Percentiles rank a stretch among this genome's conserved stretches.
Conservation (phyloP, 768 basidiomycete species). For the Lactarius evosmus region DNA sequence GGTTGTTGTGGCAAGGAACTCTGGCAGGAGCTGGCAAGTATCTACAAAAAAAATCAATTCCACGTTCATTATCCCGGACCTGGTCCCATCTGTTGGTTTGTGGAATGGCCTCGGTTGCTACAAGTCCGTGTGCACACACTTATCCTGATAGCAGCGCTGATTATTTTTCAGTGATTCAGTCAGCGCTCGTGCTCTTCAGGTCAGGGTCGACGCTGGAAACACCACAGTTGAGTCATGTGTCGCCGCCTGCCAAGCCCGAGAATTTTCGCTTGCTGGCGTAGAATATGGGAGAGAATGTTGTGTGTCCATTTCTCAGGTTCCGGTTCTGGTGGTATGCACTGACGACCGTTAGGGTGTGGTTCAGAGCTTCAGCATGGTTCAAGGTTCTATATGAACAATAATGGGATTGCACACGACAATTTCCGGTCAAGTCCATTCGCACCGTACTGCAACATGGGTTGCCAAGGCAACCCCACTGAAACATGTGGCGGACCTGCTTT, state of each 20-base stretch:
- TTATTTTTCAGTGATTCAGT: conserved; percentile 35
- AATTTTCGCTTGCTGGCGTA: conserved; percentile 64
- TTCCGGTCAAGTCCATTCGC: neutral
- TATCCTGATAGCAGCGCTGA: neutral
- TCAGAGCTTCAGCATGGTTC: neutral
- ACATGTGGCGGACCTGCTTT: neutral
- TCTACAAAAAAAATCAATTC: conserved; percentile 57
- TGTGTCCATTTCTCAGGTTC: conserved; percentile 37
- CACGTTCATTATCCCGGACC: conserved; percentile 45
- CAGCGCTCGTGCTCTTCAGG: conserved; percentile 36
- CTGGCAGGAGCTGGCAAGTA: conserved; percentile 39
- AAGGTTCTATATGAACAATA: neutral
- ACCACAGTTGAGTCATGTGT: conserved; percentile 64
- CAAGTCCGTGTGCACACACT: conserved; percentile 42
- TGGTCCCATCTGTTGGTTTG: conserved; percentile 51
- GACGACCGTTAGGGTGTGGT: neutral
- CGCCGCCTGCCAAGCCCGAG: conserved; percentile 62
- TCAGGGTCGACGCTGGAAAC: conserved; percentile 41
- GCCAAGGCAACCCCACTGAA: no score
- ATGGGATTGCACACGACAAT: neutral
- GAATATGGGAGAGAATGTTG: conserved; percentile 73
- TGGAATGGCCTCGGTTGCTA: conserved; percentile 75
- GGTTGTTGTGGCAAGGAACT: conserved; percentile 44
- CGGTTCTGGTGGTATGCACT: neutral
- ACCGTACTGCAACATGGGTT: no score